These are phyloP conservation scores for Malus hybrid DNA, from an alignment of 331 rosid genomes.

Conservation along the genomic window DNA sequence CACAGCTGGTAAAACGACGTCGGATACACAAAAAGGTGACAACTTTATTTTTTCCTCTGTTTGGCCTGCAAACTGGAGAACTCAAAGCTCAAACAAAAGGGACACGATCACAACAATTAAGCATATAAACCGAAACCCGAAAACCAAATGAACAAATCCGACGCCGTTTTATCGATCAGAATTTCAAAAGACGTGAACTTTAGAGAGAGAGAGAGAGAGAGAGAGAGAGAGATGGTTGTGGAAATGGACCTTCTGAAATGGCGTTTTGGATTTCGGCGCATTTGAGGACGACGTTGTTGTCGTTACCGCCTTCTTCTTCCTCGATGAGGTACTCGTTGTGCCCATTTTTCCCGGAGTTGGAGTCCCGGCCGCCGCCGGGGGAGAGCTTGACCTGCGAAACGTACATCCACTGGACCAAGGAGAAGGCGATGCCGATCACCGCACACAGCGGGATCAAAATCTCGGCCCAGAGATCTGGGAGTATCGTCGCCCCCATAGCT, in stretches of 20 bases:
- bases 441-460: slow-evolving; percentile 76
- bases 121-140: neutral
- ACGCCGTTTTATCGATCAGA: slow-evolving; percentile 21
- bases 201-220: no score
- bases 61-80: neutral
- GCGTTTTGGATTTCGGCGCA: slow-evolving; percentile 92
- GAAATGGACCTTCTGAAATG: slow-evolving; percentile 61
- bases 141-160: neutral
- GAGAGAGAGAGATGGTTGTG: neutral
- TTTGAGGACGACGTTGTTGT: slow-evolving; percentile 75
- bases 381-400: slow-evolving; percentile 71
- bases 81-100: neutral
- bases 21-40: neutral
- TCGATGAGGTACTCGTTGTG: slow-evolving; percentile 69
- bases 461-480: slow-evolving; percentile 82
- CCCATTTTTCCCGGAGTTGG: slow-evolving; percentile 52
- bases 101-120: neutral
- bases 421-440: slow-evolving; percentile 56
- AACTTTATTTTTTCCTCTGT: neutral
- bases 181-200: neutral
- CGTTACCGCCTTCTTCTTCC: slow-evolving; percentile 89
- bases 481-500: slow-evolving; percentile 56
- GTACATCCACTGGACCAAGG: slow-evolving; percentile 61
- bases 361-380: slow-evolving; percentile 27
- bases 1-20: neutral